Conservation (phyloP, 768 basidiomycete genomes). For the button mushroom (Agaricus bisporus) region DNA sequence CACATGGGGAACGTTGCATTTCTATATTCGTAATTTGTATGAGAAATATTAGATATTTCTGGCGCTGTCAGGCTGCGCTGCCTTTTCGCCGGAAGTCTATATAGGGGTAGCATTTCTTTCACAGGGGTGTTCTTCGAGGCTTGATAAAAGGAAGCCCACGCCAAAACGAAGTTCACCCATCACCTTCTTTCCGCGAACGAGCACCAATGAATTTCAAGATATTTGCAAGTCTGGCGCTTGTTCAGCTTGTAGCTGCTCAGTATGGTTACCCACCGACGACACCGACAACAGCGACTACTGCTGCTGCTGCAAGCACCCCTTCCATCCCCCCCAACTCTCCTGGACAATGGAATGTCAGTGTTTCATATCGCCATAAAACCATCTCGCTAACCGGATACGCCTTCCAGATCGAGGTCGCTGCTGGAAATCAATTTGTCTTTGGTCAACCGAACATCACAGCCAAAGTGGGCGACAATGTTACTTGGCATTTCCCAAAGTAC, state of each 20-base stretch:
- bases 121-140: background rate
- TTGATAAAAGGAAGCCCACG: slow-evolving; percentile 1
- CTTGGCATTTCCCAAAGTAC: slow-evolving; percentile 48
- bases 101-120: background rate
- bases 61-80: background rate
- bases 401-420: slow-evolving; percentile 37
- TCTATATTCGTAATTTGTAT: background rate
- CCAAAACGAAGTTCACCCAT: background rate
- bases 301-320: slow-evolving; percentile 24
- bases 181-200: background rate
- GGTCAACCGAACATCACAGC: slow-evolving; percentile 41
- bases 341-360: slow-evolving; percentile 30
- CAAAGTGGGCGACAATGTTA: slow-evolving; percentile 41
- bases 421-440: slow-evolving; percentile 33
- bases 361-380: background rate
- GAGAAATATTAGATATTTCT: slow-evolving; percentile 3
- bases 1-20: no score
- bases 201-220: slow-evolving; percentile 1
- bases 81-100: background rate
- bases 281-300: slow-evolving; percentile 13
- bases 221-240: background rate
- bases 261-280: slow-evolving; percentile 21
- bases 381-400: background rate
- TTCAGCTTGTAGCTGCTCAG: slow-evolving; percentile 31
- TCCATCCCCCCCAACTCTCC: slow-evolving; percentile 32